Evolutionary conservation across 2,329 filamentous ascomycete genomes (phyloP), one percentile per base, ranked within the genome.

Genomic region (Calonectria multiphialidica): DNA sequence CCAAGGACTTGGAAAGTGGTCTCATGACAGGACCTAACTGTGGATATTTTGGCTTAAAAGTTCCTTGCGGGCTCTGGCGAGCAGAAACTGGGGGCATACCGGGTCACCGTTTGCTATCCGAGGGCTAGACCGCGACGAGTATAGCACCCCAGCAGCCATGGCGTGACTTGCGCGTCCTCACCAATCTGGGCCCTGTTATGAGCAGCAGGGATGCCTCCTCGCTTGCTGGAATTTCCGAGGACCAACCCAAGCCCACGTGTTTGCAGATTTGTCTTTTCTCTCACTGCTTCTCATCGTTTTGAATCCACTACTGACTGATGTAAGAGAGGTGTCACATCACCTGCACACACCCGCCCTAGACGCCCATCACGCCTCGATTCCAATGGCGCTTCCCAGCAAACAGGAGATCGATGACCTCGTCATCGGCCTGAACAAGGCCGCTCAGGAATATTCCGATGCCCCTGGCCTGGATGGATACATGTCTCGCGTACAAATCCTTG

Each of bases 401-500:
- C 42, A 61, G 28, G 72, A 77, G 35, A 68, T 80, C n/a, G 65
- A 79, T 2, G 66, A 68, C 16, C 74, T 78, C 15, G 70, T 82
- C 33, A 59, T 10, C 23, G 62, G 61, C 33, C 74, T 80, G 3
- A 76, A 45, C 30, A 73, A 73, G 33, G 73, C 64, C 21, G 74
- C 75, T 33, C 68, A 76, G 23, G 71, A 61, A 13, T 81, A 81
- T 44, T 75, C 75, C 13, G 74, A 79, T 67, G 67, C 76, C 4
- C 74, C 75, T 8, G 78, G 77, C 61, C 69, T 81, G 15, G 49
- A 72, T 3, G 77, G 77, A 21, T 75, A 80, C 66, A 75, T 80
- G 50, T 77, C 78, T 5, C 77, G 80, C 1, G 75, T 78, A 13
- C 75, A 79, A 44, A 74, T 81, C n/a, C 78, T 81, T 18, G 74